phyloP scores from a whole-genome alignment of 176 grass and related monocot genomes.

The Themeda triandra region DNA sequence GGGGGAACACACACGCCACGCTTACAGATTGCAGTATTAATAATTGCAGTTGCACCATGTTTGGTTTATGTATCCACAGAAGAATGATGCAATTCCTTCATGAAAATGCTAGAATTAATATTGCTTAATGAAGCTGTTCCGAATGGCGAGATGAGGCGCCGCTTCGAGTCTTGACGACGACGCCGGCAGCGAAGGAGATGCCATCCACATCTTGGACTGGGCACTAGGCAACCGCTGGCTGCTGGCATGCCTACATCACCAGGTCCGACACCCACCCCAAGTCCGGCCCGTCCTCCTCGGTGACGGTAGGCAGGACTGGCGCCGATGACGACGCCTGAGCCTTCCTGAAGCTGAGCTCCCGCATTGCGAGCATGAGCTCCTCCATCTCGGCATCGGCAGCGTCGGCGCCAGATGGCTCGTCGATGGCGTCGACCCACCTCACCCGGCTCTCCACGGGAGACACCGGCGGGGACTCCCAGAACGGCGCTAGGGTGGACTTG shows the following conservation, averaged over 20 bases:
- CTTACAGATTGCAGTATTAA: constrained; percentile 20
- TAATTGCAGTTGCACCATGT: constrained; percentile 36
- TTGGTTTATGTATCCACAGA: constrained; percentile 54
- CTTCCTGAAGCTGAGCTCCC: constrained; percentile 64
- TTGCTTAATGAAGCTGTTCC: constrained; percentile 18
- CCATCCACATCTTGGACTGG: background rate
- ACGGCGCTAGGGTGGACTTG: constrained; percentile 44
- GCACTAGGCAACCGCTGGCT: too few species aligned
- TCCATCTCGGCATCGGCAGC: constrained; percentile 35
- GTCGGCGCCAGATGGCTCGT: background rate
- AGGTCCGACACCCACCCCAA: constrained; percentile 87
- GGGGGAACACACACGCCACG: background rate
- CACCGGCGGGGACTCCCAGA: constrained; percentile 74
- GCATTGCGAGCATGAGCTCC: constrained; percentile 63
- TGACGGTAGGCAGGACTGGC: constrained; percentile 28
- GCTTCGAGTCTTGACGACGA: background rate
- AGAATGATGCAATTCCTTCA: constrained; percentile 36
- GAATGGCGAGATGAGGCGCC: background rate
- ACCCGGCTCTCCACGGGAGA: constrained; percentile 43
- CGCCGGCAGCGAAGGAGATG: background rate
- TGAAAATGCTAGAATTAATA: constrained; percentile 16
- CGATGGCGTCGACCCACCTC: constrained; percentile 3
- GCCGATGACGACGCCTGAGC: constrained; percentile 5
- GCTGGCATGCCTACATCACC: constrained; percentile 25
- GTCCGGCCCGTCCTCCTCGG: constrained; percentile 59